Base-by-base conservation (phyloP, 345 rosid species). In the Acer saccharum region DNA sequence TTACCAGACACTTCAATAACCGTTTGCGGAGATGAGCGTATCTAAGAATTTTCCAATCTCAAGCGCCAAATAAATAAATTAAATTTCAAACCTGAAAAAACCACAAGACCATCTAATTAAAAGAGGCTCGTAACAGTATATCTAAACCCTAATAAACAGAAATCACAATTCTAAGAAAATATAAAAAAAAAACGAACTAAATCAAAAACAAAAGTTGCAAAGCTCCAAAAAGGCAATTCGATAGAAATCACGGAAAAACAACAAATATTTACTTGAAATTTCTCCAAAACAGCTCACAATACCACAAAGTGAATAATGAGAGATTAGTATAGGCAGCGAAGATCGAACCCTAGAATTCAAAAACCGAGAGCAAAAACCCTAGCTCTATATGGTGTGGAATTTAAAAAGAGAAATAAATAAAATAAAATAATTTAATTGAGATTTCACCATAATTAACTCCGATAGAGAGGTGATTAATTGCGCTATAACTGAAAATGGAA, bases 331-430 rank as follows among this genome's bases (percentile, higher is more conserved):
- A 4, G 12, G 57, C 23, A 66, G 58, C 68, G 71, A 75, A 75
- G 83, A 87, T 71, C 80, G 35, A 83, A 87, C 80, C 84, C 86
- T 80, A 84, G 74, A 72, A 77, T 72, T 64, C 21, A 55, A 77
- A 54, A 76, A 18, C 62, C 23, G 6, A 54, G 12, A 46, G 17
- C 44, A 14, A 50, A 87, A 83, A 78, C 84, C 85, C 86, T 83
- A 83, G 32, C 48, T 76, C 76, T 4, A 68, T 46, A 74, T 29
- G 11, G 27, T 7, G 55, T 32, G 50, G 69, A 73, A 55, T 65
- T n/a, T 63, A 52, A 46, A 64, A 23, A 10, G 14, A 69, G 43
- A 60, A 39, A 52, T 14, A 68, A 4, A 27, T 3, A 12, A 23
- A 20, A n/a, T 17, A 11, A 25, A 1, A 17, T 5, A 62, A 73